These are phyloP conservation scores for Neurospora sp. DNA, from an alignment of 2,329 filamentous ascomycete species.

Conservation along the genomic window DNA sequence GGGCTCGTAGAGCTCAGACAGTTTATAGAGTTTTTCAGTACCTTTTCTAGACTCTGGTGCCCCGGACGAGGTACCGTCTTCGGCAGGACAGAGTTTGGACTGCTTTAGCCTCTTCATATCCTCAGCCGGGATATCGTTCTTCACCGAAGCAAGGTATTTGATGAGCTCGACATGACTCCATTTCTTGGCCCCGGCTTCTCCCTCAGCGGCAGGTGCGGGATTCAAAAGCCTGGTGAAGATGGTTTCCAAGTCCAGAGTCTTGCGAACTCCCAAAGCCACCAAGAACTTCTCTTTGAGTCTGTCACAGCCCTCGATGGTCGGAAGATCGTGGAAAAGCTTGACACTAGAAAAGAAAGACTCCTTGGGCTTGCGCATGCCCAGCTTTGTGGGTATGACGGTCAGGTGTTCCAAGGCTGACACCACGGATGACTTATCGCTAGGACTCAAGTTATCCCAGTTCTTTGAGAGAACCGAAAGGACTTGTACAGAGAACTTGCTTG, in stretches of 20 bases:
- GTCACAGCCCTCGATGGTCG: conserved; percentile 65
- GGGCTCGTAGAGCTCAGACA: conserved; percentile 76
- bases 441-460: conserved; percentile 74
- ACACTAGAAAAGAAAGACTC: conserved; percentile 93
- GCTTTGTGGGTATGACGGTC: conserved; percentile 79
- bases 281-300: conserved; percentile 88
- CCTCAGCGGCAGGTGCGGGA: conserved; percentile 36
- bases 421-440: conserved; percentile 55
- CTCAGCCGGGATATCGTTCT: conserved; percentile 72
- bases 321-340: conserved; percentile 88
- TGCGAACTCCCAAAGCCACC: conserved; percentile 73
- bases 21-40: conserved; percentile 51
- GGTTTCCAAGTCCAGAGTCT: conserved; percentile 88
- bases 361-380: conserved; percentile 74
- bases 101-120: conserved; percentile 72
- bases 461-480: conserved; percentile 77
- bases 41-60: conserved; percentile 24
- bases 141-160: conserved; percentile 85
- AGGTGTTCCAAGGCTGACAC: conserved; percentile 54
- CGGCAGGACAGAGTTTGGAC: conserved; percentile 75
- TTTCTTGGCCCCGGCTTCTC: conserved; percentile 45
- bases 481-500: conserved; percentile 64
- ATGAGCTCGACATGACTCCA: conserved; percentile 95
- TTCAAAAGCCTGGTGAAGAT: conserved; percentile 82
- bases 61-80: conserved; percentile 39